phyloP scores from a whole-genome alignment of 768 basidiomycete genomes.

The Rhodocollybia butyracea region DNA sequence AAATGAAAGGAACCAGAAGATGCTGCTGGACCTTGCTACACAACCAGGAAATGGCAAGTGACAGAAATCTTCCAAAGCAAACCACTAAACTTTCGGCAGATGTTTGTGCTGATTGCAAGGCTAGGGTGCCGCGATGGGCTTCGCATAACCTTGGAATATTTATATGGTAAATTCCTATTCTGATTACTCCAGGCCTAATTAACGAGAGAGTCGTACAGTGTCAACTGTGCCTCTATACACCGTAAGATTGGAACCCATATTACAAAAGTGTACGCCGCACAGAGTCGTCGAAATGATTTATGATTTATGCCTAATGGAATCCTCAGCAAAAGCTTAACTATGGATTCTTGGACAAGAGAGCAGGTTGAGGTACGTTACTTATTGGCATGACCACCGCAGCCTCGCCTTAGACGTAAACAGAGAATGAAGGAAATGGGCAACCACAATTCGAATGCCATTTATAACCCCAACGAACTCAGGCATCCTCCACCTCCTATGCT shows the following conservation, averaged over 20 bases:
- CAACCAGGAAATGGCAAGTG: slow-evolving; percentile 81
- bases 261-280: slow-evolving; percentile 84
- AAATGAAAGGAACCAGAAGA: slow-evolving; percentile 61
- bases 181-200: not conserved
- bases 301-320: not conserved
- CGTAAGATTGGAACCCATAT: slow-evolving; percentile 93
- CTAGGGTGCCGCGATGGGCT: slow-evolving; percentile 87
- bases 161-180: slow-evolving; percentile 54
- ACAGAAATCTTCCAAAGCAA: not conserved
- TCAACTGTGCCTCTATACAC: slow-evolving; percentile 88
- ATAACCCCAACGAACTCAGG: slow-evolving; percentile 80
- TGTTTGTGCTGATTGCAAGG: slow-evolving; percentile 88
- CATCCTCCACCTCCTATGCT: slow-evolving; percentile 82
- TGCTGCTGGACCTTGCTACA: slow-evolving; percentile 62
- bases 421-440: slow-evolving; percentile 82
- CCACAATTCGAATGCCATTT: slow-evolving; percentile 69
- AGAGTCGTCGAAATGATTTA: no score
- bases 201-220: slow-evolving; percentile 37
- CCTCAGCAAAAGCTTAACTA: slow-evolving; percentile 82
- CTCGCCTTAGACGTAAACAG: slow-evolving; percentile 34
- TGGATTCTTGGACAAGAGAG: slow-evolving; percentile 87
- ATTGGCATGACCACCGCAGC: slow-evolving; percentile 10
- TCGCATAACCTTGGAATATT: slow-evolving; percentile 87
- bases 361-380: slow-evolving; percentile 70
- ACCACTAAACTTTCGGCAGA: slow-evolving; percentile 42